Evolutionary conservation across 202 grass and related monocot genomes (phyloP).

Genomic region (Bolboschoenoplectus hybrid): DNA sequence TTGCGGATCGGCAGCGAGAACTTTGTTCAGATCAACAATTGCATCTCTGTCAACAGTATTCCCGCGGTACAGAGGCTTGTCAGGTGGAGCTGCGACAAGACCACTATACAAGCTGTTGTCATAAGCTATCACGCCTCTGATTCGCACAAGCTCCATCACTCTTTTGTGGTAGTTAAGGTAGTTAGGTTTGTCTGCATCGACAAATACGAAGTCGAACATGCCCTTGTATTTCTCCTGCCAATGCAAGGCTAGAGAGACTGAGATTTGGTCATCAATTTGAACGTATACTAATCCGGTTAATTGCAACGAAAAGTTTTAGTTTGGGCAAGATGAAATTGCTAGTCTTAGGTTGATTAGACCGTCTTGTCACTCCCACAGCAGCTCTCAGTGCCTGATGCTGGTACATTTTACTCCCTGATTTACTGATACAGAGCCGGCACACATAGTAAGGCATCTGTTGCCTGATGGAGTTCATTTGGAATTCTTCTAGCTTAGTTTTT

Average conservation of each 20-base stretch:
- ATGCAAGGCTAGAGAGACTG: background rate
- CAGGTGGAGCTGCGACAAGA: constrained; percentile 46
- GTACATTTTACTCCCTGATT: background rate
- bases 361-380: background rate
- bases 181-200: constrained; percentile 70
- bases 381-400: background rate
- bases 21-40: constrained; percentile 51
- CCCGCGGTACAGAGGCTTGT: constrained; percentile 39
- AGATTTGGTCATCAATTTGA: background rate
- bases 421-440: background rate
- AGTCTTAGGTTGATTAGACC: background rate
- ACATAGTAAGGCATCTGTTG: background rate
- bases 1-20: constrained; percentile 49
- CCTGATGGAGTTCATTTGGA: background rate
- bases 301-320: background rate
- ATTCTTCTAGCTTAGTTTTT: background rate
- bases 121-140: constrained; percentile 60
- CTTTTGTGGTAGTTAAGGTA: constrained; percentile 69
- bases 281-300: background rate
- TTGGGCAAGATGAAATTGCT: background rate
- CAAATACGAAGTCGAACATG: constrained; percentile 66
- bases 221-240: constrained; percentile 38
- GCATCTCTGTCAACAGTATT: constrained; percentile 12
- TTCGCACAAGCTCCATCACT: constrained; percentile 46
- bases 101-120: constrained; percentile 77